These are phyloP conservation scores for Turritis glabra DNA, from an alignment of 345 rosid genomes.

Conservation along the genomic window DNA sequence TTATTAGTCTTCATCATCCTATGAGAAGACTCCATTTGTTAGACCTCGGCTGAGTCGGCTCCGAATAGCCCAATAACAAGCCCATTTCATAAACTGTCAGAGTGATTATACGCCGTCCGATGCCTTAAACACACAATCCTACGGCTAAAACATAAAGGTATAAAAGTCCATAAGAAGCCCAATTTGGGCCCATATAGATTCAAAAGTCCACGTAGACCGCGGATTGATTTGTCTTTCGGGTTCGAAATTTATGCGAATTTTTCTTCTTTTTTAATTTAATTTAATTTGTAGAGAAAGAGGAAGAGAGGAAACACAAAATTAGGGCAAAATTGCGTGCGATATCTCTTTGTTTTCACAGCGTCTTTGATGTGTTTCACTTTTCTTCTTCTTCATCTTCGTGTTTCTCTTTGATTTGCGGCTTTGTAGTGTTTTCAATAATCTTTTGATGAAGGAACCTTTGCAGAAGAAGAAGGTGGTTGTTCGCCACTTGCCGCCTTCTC, in stretches of 20 bases:
- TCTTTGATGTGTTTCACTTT: constrained; percentile 29
- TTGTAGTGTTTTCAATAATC: constrained; percentile 2
- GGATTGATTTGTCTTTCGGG: constrained; percentile 11
- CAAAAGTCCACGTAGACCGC: constrained; percentile 10
- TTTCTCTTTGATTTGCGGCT: constrained; percentile 4
- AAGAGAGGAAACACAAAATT: constrained; percentile 11
- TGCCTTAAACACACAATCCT: background rate
- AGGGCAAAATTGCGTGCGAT: constrained; percentile 39
- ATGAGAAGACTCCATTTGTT: no score
- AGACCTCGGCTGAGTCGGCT: background rate
- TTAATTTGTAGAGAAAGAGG: background rate
- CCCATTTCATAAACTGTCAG: background rate
- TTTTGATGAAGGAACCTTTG: constrained; percentile 47
- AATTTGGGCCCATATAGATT: background rate
- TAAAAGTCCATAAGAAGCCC: constrained; percentile 1
- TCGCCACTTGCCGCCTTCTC: constrained; percentile 75
- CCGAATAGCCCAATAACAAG: background rate
- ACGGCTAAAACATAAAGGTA: background rate
- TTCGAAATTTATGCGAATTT: constrained; percentile 10
- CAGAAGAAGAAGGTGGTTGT: constrained; percentile 68
- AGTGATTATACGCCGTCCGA: constrained; percentile 6
- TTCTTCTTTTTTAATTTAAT: background rate
- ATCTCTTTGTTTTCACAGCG: background rate
- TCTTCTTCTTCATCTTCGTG: constrained; percentile 24
- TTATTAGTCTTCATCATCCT: background rate